Evolutionary conservation across 495 filamentous ascomycete species (phyloP).

Genomic region (Lindgomyces ingoldianus): DNA sequence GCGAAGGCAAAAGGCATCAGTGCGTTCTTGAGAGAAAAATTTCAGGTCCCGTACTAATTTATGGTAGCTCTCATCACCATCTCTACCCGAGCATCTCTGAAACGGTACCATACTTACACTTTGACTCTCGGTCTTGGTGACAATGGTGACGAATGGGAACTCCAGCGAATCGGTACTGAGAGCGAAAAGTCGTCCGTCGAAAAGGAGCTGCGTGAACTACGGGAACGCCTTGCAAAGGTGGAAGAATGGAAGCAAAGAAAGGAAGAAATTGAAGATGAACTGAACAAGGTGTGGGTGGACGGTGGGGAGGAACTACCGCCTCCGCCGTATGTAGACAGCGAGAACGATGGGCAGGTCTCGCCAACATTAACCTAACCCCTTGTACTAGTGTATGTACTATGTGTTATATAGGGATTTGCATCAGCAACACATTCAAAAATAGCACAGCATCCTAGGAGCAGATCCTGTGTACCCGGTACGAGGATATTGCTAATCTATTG

Average conservation of each 20-base stretch:
- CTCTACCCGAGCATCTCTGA: slow-evolving; percentile 86
- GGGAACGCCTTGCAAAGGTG: slow-evolving; percentile 74
- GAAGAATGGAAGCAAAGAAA: slow-evolving; percentile 79
- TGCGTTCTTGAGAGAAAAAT: slow-evolving; percentile 47
- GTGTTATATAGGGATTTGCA: neutral
- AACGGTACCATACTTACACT: slow-evolving; percentile 91
- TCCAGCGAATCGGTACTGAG: slow-evolving; percentile 89
- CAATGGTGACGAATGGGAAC: slow-evolving; percentile 69
- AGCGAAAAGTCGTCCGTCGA: slow-evolving; percentile 88
- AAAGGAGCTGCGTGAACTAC: slow-evolving; percentile 80
- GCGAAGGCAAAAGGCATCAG: slow-evolving; percentile 91
- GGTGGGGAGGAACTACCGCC: slow-evolving; percentile 47
- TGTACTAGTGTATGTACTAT: slow-evolving; percentile 1
- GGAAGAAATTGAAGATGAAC: slow-evolving; percentile 71
- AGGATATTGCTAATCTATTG: neutral
- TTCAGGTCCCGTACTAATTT: slow-evolving; percentile 31
- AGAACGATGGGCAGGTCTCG: neutral
- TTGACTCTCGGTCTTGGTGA: slow-evolving; percentile 76
- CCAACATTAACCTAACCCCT: neutral
- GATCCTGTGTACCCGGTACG: neutral
- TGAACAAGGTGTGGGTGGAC: slow-evolving; percentile 61
- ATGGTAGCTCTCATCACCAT: slow-evolving; percentile 78
- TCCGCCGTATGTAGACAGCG: slow-evolving; percentile 20
- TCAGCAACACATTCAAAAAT: neutral
- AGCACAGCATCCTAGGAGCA: neutral